Base-by-base conservation (phyloP, 2,329 filamentous ascomycete genomes). In the Aspergillus versicolor region DNA sequence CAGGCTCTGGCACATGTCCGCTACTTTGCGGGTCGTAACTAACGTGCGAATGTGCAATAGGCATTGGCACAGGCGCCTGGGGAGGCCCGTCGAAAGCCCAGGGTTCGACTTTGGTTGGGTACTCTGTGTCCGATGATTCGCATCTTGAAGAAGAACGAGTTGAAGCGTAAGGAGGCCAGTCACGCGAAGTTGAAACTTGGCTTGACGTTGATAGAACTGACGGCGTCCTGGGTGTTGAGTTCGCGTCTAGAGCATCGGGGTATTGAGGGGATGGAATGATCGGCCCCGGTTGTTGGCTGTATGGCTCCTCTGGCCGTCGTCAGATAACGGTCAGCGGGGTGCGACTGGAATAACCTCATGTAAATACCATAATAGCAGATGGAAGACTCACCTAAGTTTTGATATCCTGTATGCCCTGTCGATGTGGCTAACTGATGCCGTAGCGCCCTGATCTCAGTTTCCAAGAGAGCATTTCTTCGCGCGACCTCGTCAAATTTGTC, bases 361-460 rank as follows among this genome's bases (percentile, higher is more conserved):
- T 8, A 9, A 42, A 5, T 19, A 27, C 11, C 2, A 32, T 21
- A 42, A 46, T 11, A 32, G 12, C 40, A 47, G 17, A 34, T 12
- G 21, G 24, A 38, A 30, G 24, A 59, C 55, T 67, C 62, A 61
- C 54, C 58, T 45, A 54, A 55, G 11, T 51, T 53, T 15, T 64
- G 51, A 48, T 70, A 66, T 3, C 54, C 60, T 56, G 63, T 58
- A 24, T 66, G 63, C n/a, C 66, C 60, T 13, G 57, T 60, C 52
- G 66, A 56, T 51, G 67, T 58, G 22, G 67, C 75, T 48, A 84
- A 70, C 62, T 81, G 79, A 52, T 75, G 74, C 56, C 80, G 78
- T 42, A 85, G 71, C 45, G 78, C 75, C n/a, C 74, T 73, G 58
- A 83, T 81, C 65, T 85, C 82, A 54, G 80, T 77, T 65, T 84